Percentiles rank a stretch among this genome's conserved stretches.
Conservation (phyloP, 2,329 filamentous ascomycete genomes). For the Chrysosphaeria jannelii region DNA sequence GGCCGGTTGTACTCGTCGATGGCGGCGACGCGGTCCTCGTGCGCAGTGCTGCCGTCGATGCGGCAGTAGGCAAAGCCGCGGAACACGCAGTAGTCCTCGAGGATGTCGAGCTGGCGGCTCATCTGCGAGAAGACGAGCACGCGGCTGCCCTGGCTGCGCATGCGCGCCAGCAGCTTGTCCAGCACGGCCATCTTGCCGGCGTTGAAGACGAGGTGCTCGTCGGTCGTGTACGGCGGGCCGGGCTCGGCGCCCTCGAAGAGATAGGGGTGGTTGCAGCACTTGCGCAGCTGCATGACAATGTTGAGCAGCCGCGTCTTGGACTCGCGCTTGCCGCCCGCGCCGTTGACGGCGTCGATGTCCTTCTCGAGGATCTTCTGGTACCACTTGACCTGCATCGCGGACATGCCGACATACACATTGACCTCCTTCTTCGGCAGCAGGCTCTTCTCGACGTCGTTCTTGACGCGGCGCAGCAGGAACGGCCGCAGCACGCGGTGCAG, state of each 20-base stretch:
- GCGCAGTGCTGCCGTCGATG: constrained; percentile 86
- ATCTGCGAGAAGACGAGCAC: constrained; percentile 99
- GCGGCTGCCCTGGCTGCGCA: constrained; percentile 65
- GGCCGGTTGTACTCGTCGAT: constrained; percentile 98
- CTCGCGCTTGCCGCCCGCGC: constrained; percentile 81
- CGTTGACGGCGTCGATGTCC: constrained; percentile 95
- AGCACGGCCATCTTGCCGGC: constrained; percentile 93
- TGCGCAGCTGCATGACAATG: constrained; percentile 97
- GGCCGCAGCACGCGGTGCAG: constrained; percentile 77
- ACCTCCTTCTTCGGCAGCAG: constrained; percentile 89
- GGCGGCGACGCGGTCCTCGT: constrained; percentile 88
- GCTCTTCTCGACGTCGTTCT: constrained; percentile 94
- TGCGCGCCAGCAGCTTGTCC: constrained; percentile 61
- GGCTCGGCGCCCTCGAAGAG: constrained; percentile 93
- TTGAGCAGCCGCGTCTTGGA: constrained; percentile 92
- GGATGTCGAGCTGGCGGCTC: constrained; percentile 85
- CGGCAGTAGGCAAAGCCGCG: constrained; percentile 84
- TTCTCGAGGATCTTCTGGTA: constrained; percentile 98
- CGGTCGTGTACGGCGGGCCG: constrained; percentile 88
- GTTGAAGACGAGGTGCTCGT: constrained; percentile 82
- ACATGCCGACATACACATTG: constrained; percentile 93
- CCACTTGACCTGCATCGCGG: constrained; percentile 97
- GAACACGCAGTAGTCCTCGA: constrained; percentile 96
- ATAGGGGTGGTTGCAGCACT: constrained; percentile 97
- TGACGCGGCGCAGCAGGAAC: constrained; percentile 84